Evolutionary conservation across 345 rosid species (phyloP), one percentile per base, ranked within the genome.

Genomic region (Eucalyptus marginata): DNA sequence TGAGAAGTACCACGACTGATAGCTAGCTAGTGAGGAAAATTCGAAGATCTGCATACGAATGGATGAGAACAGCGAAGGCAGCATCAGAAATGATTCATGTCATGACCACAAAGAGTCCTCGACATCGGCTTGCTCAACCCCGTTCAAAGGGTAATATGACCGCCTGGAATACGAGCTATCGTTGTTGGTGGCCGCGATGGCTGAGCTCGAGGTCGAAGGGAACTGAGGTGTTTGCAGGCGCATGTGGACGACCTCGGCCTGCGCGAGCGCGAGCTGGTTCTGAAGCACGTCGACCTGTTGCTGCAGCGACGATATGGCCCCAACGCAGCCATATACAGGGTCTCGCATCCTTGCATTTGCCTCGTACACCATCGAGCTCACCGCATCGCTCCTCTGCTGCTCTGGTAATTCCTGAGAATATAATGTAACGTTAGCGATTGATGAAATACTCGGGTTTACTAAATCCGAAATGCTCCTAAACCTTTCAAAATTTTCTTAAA

Each of bases 291-390:
- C 96, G 14, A 97, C 94, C 86, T 97, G 97, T 81, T 90, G 94
- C n/a, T 97, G 98, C 54, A 97, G 89, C 10, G 96, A 95, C 2
- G 97, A 95, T 44, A 97, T 96, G 84, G 96, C 97, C 51, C 99
- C 97, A 8, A 96, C 99, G 29, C 99, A 96, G 14, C 99, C 99
- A 44, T 97, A 97, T 13, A 97, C 98, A 0, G 99, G 99, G 86
- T 97, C 97, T 2, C 98, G 95, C 31, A 96, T 91, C 91, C 99
- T 94, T 7, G 99, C 99, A 66, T 93, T 96, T 9, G 99, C 99
- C 88, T 97, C 99, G 58, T 97, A 97, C 90, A 96, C 98, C 95
- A 97, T 95, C 51, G 98, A 94, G 76, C 97, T 96, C 92, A 97
- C 99, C n/a, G 99, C 99, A 87, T 97, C 99, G 46, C 95, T 92